Evolutionary conservation across 1,139 yeast species (phyloP).

Genomic region (Yamadazyma trypodendri): DNA sequence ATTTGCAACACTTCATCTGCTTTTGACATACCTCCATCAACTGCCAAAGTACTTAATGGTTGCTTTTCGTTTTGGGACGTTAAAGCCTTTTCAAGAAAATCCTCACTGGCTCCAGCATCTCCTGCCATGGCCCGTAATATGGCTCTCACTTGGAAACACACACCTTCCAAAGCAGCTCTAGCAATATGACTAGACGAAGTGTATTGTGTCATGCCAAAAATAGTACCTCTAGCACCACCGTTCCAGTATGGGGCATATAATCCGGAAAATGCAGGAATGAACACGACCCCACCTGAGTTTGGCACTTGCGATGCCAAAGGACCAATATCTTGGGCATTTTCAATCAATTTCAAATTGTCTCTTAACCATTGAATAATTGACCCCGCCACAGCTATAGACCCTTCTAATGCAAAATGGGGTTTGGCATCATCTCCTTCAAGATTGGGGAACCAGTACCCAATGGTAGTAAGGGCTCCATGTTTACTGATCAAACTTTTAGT

Average conservation of each 20-base stretch:
- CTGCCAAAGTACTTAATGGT: constrained; percentile 62
- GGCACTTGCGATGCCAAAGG: constrained; percentile 82
- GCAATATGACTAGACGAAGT: constrained; percentile 87
- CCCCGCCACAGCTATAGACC: constrained; percentile 96
- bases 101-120: constrained; percentile 65
- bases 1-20: constrained; percentile 92
- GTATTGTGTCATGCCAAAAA: constrained; percentile 88
- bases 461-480: constrained; percentile 84
- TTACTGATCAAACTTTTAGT: constrained; percentile 58
- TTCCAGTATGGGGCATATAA: constrained; percentile 97
- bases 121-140: constrained; percentile 86
- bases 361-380: constrained; percentile 93
- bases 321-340: constrained; percentile 83
- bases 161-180: constrained; percentile 93
- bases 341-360: constrained; percentile 82
- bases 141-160: constrained; percentile 90
- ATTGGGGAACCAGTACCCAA: constrained; percentile 85
- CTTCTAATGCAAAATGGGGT: constrained; percentile 91
- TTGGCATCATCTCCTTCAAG: constrained; percentile 47
- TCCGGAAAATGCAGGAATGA: constrained; percentile 94
- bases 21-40: constrained; percentile 95
- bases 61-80: constrained; percentile 40
- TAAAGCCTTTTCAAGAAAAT: constrained; percentile 44
- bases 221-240: constrained; percentile 87
- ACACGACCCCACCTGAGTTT: constrained; percentile 88